phyloP scores from a whole-genome alignment of 371 early-diverging fungal species.

The Syncephalastrum contaminatum region DNA sequence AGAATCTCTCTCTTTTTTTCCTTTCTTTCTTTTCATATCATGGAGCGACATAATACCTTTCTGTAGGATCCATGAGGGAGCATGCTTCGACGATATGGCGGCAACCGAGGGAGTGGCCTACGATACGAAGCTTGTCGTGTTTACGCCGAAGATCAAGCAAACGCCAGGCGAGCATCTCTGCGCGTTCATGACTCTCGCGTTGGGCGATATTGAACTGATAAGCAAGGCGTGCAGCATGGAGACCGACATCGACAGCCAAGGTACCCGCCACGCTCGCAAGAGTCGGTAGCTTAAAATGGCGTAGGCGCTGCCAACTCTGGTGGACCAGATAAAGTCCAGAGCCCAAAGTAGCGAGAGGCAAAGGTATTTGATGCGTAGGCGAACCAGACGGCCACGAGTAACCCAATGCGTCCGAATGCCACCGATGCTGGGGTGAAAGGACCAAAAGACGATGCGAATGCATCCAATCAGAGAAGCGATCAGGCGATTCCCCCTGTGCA shows the following conservation, averaged over 20 bases:
- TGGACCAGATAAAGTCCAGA: slow-evolving; percentile 36
- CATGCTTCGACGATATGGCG: slow-evolving; percentile 51
- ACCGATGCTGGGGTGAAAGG: slow-evolving; percentile 33
- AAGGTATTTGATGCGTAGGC: slow-evolving; percentile 27
- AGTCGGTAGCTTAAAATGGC: slow-evolving; percentile 35
- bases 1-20: background rate
- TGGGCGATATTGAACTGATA: slow-evolving; percentile 42
- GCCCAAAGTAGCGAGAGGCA: slow-evolving; percentile 43
- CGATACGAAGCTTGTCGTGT: slow-evolving; percentile 41
- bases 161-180: slow-evolving; percentile 46
- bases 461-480: slow-evolving; percentile 50
- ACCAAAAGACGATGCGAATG: slow-evolving; percentile 49
- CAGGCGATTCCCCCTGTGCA: slow-evolving; percentile 38
- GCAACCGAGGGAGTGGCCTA: slow-evolving; percentile 50
- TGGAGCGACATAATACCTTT: slow-evolving; percentile 21
- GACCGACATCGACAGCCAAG: slow-evolving; percentile 33
- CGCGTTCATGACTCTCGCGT: slow-evolving; percentile 39
- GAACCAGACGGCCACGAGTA: slow-evolving; percentile 54
- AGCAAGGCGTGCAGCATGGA: slow-evolving; percentile 41
- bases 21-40: background rate
- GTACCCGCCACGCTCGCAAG: slow-evolving; percentile 42
- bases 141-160: slow-evolving; percentile 37
- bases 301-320: slow-evolving; percentile 27
- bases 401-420: slow-evolving; percentile 45
- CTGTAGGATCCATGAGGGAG: slow-evolving; percentile 28